A percentile compares a stretch with the other conserved stretches of the same genome.
These are phyloP conservation scores for Saccharomyces pastorianus DNA, from an alignment of 1,139 yeast species.

Conservation along the genomic window DNA sequence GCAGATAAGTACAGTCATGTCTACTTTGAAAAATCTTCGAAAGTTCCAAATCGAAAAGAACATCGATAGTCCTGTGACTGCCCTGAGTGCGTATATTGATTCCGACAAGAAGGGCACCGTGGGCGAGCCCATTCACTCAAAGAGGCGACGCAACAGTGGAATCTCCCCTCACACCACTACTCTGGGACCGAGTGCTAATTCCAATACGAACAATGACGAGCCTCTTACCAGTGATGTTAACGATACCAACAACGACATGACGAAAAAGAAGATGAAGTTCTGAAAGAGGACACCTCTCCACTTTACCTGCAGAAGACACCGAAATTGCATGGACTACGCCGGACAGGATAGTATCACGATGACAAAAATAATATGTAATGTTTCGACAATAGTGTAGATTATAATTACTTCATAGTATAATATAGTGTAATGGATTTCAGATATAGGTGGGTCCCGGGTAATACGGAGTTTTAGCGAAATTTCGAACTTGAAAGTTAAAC, in stretches of 20 bases:
- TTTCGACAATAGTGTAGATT: too few relatives aligned
- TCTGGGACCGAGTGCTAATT: neutral
- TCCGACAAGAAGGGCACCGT: neutral
- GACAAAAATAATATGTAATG: too few relatives aligned
- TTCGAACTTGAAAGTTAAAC: neutral
- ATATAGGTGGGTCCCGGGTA: too few relatives aligned
- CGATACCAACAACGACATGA: neutral
- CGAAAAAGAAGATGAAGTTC: neutral
- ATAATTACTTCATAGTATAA: too few relatives aligned
- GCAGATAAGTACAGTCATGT: slow-evolving; percentile 72
- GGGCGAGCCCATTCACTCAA: neutral
- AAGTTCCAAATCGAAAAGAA: neutral
- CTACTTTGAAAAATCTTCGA: slow-evolving; percentile 45
- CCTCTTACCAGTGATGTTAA: neutral
- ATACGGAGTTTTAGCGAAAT: neutral
- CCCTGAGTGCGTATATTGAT: slow-evolving; percentile 7
- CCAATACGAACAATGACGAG: neutral
- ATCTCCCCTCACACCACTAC: neutral
- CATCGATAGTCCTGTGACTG: neutral
- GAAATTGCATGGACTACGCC: neutral
- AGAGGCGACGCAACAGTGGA: neutral
- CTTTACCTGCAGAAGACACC: neutral
- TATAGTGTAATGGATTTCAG: too few relatives aligned
- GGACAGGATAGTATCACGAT: too few relatives aligned
- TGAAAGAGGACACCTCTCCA: neutral